A percentile compares a stretch with the other conserved stretches of the same genome.
Conservation (phyloP, 106 monocot genomes). For the Acorus gramineus region DNA sequence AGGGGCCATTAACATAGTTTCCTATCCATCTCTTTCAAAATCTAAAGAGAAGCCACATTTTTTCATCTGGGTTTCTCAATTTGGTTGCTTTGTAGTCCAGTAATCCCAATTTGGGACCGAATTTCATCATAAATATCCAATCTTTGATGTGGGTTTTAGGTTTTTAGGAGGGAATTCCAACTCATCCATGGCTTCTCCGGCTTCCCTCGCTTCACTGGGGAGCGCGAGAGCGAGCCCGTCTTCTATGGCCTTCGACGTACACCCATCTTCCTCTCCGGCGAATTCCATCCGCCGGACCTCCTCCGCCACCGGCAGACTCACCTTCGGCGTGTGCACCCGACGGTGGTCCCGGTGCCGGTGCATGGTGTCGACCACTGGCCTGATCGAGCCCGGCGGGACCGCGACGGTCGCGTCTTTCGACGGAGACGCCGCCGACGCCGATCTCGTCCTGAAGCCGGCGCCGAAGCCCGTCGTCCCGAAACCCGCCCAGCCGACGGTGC, state of each 20-base stretch:
- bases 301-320: not conserved
- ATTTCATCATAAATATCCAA: no score
- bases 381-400: slow-evolving; percentile 52
- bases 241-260: slow-evolving; percentile 22
- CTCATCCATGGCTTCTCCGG: slow-evolving; percentile 59
- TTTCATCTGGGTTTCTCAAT: no score
- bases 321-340: no score
- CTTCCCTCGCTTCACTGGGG: slow-evolving; percentile 71
- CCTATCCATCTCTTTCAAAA: no score
- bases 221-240: slow-evolving; percentile 28
- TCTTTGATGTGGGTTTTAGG: slow-evolving; percentile 2
- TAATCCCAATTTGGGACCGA: no score
- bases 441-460: slow-evolving; percentile 67
- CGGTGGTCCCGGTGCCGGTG: slow-evolving; percentile 28
- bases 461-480: slow-evolving; percentile 54
- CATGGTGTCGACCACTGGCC: slow-evolving; percentile 50
- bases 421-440: slow-evolving; percentile 41
- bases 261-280: slow-evolving; percentile 21
- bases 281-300: slow-evolving; percentile 17
- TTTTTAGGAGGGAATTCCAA: not conserved
- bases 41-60: no score
- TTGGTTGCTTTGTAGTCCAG: no score
- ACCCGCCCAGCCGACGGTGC: slow-evolving; percentile 15
- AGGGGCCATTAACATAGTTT: no score
- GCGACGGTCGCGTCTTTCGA: slow-evolving; percentile 14